Evolutionary conservation across 2,329 filamentous ascomycete genomes (phyloP).

Genomic region (Penicillium sp.): DNA sequence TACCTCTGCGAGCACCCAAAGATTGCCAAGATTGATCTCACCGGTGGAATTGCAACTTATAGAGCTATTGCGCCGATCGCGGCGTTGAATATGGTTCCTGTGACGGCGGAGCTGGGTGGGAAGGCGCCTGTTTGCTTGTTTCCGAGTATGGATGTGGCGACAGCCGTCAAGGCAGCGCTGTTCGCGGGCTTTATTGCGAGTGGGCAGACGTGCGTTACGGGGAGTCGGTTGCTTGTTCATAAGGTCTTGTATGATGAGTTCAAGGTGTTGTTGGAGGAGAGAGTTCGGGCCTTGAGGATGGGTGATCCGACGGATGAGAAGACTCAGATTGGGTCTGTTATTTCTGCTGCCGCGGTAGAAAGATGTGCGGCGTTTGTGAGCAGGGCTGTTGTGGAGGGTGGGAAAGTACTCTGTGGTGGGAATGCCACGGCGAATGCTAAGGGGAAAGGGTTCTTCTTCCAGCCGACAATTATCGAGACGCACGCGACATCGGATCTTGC

Average conservation of each 20-base stretch:
- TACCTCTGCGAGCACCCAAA: conserved; percentile 35
- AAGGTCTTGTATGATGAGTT: conserved; percentile 49
- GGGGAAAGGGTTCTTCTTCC: conserved; percentile 56
- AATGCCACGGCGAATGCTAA: conserved; percentile 51
- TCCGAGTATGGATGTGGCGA: conserved; percentile 37
- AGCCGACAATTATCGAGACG: conserved; percentile 49
- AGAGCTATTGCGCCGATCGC: conserved; percentile 38
- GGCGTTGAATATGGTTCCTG: conserved; percentile 39
- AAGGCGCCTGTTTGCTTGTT: conserved; percentile 45
- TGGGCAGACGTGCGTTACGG: conserved; percentile 62
- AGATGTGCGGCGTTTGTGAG: conserved; percentile 42
- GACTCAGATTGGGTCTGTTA: conserved; percentile 68
- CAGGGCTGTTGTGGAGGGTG: conserved; percentile 45
- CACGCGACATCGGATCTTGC: conserved; percentile 32
- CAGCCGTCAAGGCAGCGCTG: conserved; percentile 37
- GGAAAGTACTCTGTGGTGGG: conserved; percentile 54
- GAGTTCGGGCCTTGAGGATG: conserved; percentile 60
- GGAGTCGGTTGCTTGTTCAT: conserved; percentile 59
- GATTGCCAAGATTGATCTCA: conserved; percentile 42
- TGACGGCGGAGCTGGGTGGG: conserved; percentile 43
- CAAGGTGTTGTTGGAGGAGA: conserved; percentile 45
- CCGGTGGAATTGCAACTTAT: conserved; percentile 39
- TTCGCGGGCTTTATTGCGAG: conserved; percentile 58
- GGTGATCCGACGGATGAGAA: conserved; percentile 61
- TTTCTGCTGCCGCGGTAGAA: conserved; percentile 52